Evolutionary conservation across 306 rosid genomes (phyloP), one percentile per base, ranked within the genome.

Genomic region (Lathyrus aphaca): DNA sequence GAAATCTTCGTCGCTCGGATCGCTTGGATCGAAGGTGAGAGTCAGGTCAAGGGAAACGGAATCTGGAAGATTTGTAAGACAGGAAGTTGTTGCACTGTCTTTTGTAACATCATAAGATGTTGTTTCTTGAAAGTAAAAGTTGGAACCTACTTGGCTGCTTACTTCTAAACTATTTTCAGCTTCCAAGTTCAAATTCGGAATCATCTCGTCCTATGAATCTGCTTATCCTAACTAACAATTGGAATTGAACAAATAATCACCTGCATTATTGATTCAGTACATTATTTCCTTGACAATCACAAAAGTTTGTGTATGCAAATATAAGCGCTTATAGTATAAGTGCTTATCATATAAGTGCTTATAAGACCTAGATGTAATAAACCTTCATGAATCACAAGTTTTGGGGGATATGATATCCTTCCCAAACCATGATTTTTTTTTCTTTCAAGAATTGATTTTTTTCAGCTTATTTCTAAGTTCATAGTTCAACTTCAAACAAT

Each of bases 181-280:
- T 76, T 84, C 86, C 63, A 86, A 56, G 82, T 91, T 88, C 76
- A 82, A 77, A 72, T 82, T 90, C 46, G 79, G 88, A 10, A 75
- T 49, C 96, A 89, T 53, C 7, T 2, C 87, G 72, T 50, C 79
- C 43, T 4, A 46, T 57, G 35, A 40, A 77, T 27, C 74, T 66
- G 17, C n/a, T 65, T 16, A 9, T 21, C 55, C 29, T 4, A 58
- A n/a, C 4, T 64, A 16, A 40, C 38, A 68, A 60, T 60, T 71
- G 45, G 48, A 68, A 82, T 21, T 6, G 25, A 50, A 27, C 66
- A 30, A 73, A 68, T 58, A 42, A 55, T 76, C 74, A 63, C 83
- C 87, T 88, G 56, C 73, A 23, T 32, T 25, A 55, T 78, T 35
- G 48, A 55, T 40, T 30, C 37, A 67, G 74, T 53, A 19, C 12